Evolutionary conservation across 352 stramenopile genomes (phyloP).

Genomic region (Thraustochytrium striatum): DNA sequence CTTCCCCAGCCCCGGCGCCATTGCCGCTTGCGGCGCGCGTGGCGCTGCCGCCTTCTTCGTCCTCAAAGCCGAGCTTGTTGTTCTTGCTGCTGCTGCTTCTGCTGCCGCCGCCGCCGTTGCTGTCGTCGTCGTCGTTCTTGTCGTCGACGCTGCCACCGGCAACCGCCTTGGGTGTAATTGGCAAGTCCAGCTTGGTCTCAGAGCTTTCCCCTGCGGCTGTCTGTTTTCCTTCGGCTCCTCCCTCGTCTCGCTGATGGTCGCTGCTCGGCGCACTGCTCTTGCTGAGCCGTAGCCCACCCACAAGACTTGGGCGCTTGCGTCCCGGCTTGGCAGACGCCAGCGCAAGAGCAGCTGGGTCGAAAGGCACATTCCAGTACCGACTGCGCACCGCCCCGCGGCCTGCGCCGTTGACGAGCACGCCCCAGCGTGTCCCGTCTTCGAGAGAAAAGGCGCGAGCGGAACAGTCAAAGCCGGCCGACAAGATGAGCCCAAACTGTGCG

Average conservation of each 20-base stretch:
- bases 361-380: conserved; percentile 32
- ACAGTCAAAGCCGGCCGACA: conserved; percentile 25
- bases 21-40: too few species aligned
- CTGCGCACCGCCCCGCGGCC: conserved; percentile 10
- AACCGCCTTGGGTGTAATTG: neutral
- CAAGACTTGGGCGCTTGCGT: conserved; percentile 15
- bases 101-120: neutral
- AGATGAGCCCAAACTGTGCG: neutral
- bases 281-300: too few species aligned
- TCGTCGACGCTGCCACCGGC: neutral
- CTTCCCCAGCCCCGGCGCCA: too few species aligned
- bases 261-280: too few species aligned
- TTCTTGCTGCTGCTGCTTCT: too few species aligned
- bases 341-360: neutral
- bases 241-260: neutral
- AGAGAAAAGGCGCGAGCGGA: conserved; percentile 2
- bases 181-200: neutral
- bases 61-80: too few species aligned
- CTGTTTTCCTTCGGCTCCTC: neutral
- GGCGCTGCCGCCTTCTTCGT: too few species aligned
- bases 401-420: conserved; percentile 10
- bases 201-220: neutral
- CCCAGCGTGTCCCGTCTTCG: neutral
- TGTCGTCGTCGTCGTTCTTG: neutral
- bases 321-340: neutral